Evolutionary conservation across 345 rosid genomes (phyloP).

Genomic region (Pugionium dolabratum): DNA sequence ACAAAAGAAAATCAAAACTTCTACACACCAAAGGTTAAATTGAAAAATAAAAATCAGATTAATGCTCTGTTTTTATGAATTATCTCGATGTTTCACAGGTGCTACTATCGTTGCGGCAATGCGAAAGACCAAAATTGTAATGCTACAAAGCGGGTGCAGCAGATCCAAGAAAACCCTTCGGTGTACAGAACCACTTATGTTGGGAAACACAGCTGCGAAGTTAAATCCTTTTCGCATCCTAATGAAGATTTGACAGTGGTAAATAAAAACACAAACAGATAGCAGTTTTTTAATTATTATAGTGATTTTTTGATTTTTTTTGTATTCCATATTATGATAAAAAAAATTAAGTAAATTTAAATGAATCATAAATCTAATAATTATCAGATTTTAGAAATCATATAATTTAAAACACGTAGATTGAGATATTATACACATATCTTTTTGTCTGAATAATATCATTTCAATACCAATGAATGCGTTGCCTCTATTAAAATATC

Average conservation of each 20-base stretch:
- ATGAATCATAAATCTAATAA: too few relatives aligned
- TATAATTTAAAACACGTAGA: too few relatives aligned
- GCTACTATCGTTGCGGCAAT: constrained; percentile 50
- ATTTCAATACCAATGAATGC: too few relatives aligned
- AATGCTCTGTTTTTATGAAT: neutral
- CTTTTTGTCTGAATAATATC: too few relatives aligned
- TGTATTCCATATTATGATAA: too few relatives aligned
- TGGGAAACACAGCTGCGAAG: constrained; percentile 39
- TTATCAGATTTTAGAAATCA: too few relatives aligned
- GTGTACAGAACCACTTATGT: constrained; percentile 39
- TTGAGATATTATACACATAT: too few relatives aligned
- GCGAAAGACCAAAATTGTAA: constrained; percentile 42
- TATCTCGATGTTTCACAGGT: constrained; percentile 23
- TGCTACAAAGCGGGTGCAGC: constrained; percentile 53
- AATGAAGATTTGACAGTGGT: constrained; percentile 2
- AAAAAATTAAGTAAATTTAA: too few relatives aligned
- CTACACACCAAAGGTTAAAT: constrained; percentile 39
- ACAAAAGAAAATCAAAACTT: constrained; percentile 25
- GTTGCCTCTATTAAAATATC: too few relatives aligned
- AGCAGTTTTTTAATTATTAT: too few relatives aligned
- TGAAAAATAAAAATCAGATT: neutral
- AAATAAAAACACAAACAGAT: too few relatives aligned
- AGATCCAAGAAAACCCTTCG: constrained; percentile 29
- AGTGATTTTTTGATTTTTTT: too few relatives aligned
- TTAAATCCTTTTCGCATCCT: neutral